Evolutionary conservation across 176 grass and related monocot genomes (phyloP), one percentile per base, ranked within the genome.

Genomic region (Aegilops umbellulata): DNA sequence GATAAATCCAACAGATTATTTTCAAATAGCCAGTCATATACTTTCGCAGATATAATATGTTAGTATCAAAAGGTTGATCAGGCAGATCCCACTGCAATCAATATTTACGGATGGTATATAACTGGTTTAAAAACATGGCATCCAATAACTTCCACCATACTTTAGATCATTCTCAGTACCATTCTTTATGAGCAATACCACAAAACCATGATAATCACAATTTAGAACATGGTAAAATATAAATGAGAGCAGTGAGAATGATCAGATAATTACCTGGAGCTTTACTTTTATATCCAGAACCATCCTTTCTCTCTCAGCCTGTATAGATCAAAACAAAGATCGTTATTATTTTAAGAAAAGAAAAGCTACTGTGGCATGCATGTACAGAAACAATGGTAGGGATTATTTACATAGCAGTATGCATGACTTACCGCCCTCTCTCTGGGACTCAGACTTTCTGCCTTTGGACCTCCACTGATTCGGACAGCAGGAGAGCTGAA

Each of bases 271-370:
- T 89, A 99, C 97, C 94, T 99, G 97, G 15, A 99, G 94, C 80
- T 99, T 99, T 57, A 99, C 97, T 99, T 99, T 99, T 57, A 99
- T 99, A 84, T 99, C 97, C 85, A 99, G 87, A 79, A 99, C 97
- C 97, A 99, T 99, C 82, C 94, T 88, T 31, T 95, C 90, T 82
- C 97, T 94, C 83, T 99, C 97, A 57, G 93, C 97, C 97, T 99
- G 82, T 70, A 81, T 31, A 58, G 55, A 88, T 25, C 16, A 86
- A 35, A 92, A 90, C 20, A 55, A 65, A 79, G 5, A 69, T 57
- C 46, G 20, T 76, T 76, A 32, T 61, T 13, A 60, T 83, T 70
- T 55, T n/a, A 41, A 34, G 25, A 65, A 74, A 58, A 77, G 22
- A 88, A 61, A 60, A 31, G 14, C 20, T 85, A 68, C 30, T n/a